Evolutionary conservation across 164 flowering plant species (phyloP).

Genomic region (Malania oleifera): DNA sequence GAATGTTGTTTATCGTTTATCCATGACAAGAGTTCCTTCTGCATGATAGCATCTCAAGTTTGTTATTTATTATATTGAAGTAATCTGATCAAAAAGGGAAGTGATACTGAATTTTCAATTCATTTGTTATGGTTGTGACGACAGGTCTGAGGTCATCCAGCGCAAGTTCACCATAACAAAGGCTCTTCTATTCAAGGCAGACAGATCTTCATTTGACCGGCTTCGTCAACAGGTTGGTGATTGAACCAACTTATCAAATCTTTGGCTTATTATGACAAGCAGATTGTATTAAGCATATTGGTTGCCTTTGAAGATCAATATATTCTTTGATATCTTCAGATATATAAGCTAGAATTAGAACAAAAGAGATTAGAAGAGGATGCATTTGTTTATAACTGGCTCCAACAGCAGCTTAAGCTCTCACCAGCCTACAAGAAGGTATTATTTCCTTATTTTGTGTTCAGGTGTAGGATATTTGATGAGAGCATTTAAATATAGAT

Average conservation of each 20-base stretch:
- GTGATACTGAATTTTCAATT: too few relatives aligned
- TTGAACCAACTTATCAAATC: background rate
- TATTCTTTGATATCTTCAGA: constrained; percentile 33
- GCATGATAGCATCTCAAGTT: too few relatives aligned
- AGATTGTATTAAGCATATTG: background rate
- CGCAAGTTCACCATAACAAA: constrained; percentile 69
- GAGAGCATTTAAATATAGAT: too few relatives aligned
- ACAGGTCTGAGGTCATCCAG: constrained; percentile 66
- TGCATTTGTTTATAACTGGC: constrained; percentile 72
- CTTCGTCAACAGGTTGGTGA: constrained; percentile 64
- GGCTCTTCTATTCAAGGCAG: constrained; percentile 64
- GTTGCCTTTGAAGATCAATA: background rate
- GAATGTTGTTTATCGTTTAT: too few relatives aligned
- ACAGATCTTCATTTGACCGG: constrained; percentile 79
- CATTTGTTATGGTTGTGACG: too few relatives aligned
- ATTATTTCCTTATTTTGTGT: background rate
- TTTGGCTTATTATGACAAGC: background rate
- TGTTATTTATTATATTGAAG: too few relatives aligned
- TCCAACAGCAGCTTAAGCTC: constrained; percentile 79
- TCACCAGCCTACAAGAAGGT: constrained; percentile 92
- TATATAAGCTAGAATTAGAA: constrained; percentile 71
- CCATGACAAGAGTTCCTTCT: too few relatives aligned
- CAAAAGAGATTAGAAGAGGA: constrained; percentile 85
- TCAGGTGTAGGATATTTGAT: too few relatives aligned
- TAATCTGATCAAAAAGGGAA: too few relatives aligned